Conservation (phyloP, 805 yeast genomes). For the Saturnispora diversa region DNA sequence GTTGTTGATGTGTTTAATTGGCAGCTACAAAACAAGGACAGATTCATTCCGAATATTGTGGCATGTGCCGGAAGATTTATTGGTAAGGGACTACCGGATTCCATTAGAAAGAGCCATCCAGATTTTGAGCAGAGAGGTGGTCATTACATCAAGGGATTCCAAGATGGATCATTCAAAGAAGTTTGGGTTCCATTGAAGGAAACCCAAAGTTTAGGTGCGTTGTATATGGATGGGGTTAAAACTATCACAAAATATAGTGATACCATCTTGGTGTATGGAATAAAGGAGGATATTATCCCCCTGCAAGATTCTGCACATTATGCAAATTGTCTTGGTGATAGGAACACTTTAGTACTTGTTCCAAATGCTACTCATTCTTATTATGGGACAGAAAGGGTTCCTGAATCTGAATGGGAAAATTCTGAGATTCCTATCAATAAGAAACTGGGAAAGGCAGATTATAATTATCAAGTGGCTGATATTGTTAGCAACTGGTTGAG, state of each 20-base stretch:
- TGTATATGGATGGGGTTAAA: slow-evolving; percentile 33
- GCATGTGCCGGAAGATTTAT: slow-evolving; percentile 69
- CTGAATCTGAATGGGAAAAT: slow-evolving; percentile 25
- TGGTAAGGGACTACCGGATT: slow-evolving; percentile 38
- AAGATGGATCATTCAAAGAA: slow-evolving; percentile 42
- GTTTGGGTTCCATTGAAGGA: slow-evolving; percentile 43
- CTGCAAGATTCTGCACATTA: slow-evolving; percentile 50
- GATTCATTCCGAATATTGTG: slow-evolving; percentile 50
- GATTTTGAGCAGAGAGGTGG: slow-evolving; percentile 37
- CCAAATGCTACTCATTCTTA: slow-evolving; percentile 77
- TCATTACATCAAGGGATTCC: slow-evolving; percentile 33
- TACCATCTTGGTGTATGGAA: slow-evolving; percentile 62
- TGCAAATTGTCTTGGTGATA: slow-evolving; percentile 48
- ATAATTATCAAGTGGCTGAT: slow-evolving; percentile 45
- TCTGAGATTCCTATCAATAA: slow-evolving; percentile 27
- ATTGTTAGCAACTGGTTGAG: slow-evolving; percentile 41
- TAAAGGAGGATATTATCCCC: slow-evolving; percentile 60
- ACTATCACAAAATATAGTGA: slow-evolving; percentile 37
- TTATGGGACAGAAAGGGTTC: slow-evolving; percentile 41
- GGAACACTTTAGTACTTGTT: slow-evolving; percentile 52
- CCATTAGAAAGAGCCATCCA: slow-evolving; percentile 30
- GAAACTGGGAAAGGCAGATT: slow-evolving; percentile 40
- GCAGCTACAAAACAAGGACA: slow-evolving; percentile 37
- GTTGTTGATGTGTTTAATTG: slow-evolving; percentile 66
- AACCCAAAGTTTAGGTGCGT: slow-evolving; percentile 39